Evolutionary conservation across 306 rosid genomes (phyloP).

Genomic region (Chamaecrista fasciculata): DNA sequence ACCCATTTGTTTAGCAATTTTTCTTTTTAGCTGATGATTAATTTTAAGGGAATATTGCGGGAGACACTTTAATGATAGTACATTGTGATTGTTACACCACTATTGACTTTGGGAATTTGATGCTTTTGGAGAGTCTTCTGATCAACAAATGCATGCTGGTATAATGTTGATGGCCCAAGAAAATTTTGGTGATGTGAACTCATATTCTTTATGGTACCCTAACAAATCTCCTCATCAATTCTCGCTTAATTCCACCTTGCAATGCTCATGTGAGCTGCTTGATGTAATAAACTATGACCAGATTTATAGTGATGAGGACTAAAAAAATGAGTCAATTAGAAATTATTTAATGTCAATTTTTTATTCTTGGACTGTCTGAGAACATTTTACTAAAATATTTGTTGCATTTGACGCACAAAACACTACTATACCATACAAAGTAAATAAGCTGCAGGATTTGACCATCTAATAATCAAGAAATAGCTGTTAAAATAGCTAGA

Average conservation of each 20-base stretch:
- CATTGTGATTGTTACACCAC: neutral
- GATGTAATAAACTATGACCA: neutral
- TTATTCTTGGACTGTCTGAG: neutral
- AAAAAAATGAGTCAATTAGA: neutral
- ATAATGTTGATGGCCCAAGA: neutral
- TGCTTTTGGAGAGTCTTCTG: neutral
- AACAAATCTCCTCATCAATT: neutral
- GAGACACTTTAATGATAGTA: neutral
- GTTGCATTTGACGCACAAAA: neutral
- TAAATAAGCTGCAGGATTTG: neutral
- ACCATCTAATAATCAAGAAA: neutral
- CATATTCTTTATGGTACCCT: neutral
- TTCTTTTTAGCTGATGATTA: neutral
- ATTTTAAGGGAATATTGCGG: constrained; percentile 10
- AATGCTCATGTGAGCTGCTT: neutral
- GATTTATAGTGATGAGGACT: neutral
- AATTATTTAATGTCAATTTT: neutral
- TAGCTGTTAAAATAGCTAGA: too few species aligned
- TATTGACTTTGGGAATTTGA: neutral
- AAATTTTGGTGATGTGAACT: neutral
- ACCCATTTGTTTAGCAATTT: constrained; percentile 18
- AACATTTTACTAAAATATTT: neutral
- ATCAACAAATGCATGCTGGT: neutral
- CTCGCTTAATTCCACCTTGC: neutral
- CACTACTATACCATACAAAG: neutral